A percentile compares a stretch with the other conserved stretches of the same genome.
Evolutionary conservation across 2,329 filamentous ascomycete species (phyloP).

Genomic region (Fusarium chaquense): DNA sequence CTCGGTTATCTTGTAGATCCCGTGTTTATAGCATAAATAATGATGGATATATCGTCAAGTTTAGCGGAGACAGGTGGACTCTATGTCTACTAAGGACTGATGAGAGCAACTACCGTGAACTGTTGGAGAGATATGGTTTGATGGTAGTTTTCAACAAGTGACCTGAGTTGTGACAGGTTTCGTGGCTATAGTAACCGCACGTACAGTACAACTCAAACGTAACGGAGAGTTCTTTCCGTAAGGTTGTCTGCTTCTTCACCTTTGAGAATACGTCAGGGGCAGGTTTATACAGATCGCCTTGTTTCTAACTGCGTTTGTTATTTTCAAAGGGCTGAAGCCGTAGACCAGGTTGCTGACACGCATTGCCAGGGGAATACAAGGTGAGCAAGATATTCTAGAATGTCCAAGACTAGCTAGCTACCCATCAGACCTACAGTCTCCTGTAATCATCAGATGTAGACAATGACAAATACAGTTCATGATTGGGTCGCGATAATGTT

Average conservation of each 20-base stretch:
- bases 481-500: not conserved
- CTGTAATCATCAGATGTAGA: not conserved
- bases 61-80: not conserved
- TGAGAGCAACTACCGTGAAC: not conserved
- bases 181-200: not conserved
- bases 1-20: constrained; percentile 16
- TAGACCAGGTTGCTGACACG: not conserved
- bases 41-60: not conserved
- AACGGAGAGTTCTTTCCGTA: not conserved
- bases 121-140: not conserved
- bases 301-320: not conserved
- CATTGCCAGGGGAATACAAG: not conserved
- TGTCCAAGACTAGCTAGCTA: not conserved
- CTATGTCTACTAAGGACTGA: not conserved
- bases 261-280: not conserved
- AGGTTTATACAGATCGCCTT: not conserved
- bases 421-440: not conserved
- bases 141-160: not conserved
- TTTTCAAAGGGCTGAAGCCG: constrained; percentile 14
- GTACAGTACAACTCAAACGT: constrained; percentile 1
- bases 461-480: not conserved
- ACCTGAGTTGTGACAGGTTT: not conserved
- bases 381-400: constrained; percentile 1
- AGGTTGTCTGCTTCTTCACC: not conserved
- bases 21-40: not conserved